A percentile compares a stretch with the other conserved stretches of the same genome.
These are phyloP conservation scores for Ceriops tagal DNA, from an alignment of 345 rosid species.

Conservation along the genomic window DNA sequence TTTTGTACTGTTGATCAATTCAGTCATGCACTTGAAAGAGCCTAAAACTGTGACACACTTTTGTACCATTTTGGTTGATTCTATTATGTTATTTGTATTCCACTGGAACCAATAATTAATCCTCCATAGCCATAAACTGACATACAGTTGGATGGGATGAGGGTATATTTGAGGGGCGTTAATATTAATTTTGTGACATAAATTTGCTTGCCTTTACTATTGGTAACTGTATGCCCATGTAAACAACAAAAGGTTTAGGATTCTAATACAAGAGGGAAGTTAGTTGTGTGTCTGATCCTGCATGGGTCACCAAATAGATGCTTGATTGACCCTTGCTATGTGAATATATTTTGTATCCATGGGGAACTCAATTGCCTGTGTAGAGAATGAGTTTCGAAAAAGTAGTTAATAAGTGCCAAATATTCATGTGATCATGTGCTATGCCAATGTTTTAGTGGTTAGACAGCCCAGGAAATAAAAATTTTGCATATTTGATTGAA, in stretches of 20 bases:
- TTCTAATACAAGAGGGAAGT: neutral
- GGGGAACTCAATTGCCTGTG: neutral
- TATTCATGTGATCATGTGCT: neutral
- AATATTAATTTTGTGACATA: neutral
- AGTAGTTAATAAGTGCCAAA: neutral
- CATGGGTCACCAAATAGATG: neutral
- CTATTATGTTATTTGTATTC: neutral
- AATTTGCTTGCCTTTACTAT: neutral
- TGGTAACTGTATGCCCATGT: neutral
- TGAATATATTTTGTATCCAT: neutral
- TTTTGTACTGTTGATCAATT: no score
- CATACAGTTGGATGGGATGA: neutral
- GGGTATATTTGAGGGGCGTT: neutral
- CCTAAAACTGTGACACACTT: no score
- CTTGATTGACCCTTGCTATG: no score
- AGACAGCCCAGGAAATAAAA: no score
- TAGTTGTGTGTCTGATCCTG: neutral
- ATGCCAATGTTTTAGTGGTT: no score
- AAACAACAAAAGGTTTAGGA: neutral
- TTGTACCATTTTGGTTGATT: neutral
- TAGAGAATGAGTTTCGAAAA: conserved; percentile 3
- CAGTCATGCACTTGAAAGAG: no score
- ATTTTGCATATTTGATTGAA: neutral
- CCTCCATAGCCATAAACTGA: neutral
- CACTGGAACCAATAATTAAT: neutral